Percentiles rank a stretch among this genome's conserved stretches.
These are phyloP conservation scores for Dujonia santamariae DNA, from an alignment of 1,139 yeast species.

Conservation along the genomic window DNA sequence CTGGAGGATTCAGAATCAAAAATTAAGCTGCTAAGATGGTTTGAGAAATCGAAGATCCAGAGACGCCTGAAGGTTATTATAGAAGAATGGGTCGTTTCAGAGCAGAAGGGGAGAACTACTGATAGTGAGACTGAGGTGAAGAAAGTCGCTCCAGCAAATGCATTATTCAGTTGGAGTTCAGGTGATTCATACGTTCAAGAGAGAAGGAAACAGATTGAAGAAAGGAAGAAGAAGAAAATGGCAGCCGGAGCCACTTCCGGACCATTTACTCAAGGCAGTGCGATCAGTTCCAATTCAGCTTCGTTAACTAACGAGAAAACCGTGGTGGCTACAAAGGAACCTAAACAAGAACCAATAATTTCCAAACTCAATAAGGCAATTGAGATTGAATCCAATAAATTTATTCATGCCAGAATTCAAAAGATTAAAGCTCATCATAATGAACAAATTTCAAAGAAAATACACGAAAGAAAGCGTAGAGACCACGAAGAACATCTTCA, in stretches of 20 bases:
- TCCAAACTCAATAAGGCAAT: slow-evolving; percentile 26
- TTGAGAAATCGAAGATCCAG: slow-evolving; percentile 25
- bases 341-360: slow-evolving; percentile 16
- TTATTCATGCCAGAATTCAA: slow-evolving; percentile 39
- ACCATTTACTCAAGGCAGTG: background rate
- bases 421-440: slow-evolving; percentile 38
- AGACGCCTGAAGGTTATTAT: slow-evolving; percentile 25
- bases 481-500: slow-evolving; percentile 40
- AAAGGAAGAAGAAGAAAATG: slow-evolving; percentile 7
- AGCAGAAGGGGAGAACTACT: slow-evolving; percentile 3
- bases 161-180: slow-evolving; percentile 45
- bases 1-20: slow-evolving; percentile 12
- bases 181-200: slow-evolving; percentile 38
- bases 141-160: slow-evolving; percentile 17
- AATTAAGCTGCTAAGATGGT: slow-evolving; percentile 31
- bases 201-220: slow-evolving; percentile 18
- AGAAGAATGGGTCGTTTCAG: slow-evolving; percentile 22
- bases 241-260: background rate
- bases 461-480: slow-evolving; percentile 38
- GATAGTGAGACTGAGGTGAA: slow-evolving; percentile 4
- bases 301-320: background rate
- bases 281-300: background rate
- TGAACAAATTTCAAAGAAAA: slow-evolving; percentile 35
- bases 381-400: slow-evolving; percentile 37
- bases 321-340: background rate